Percentiles rank a stretch among this genome's conserved stretches.
phyloP scores from a whole-genome alignment of 169 alveolate species.

The Pseudocohnilembus persalinus region DNA sequence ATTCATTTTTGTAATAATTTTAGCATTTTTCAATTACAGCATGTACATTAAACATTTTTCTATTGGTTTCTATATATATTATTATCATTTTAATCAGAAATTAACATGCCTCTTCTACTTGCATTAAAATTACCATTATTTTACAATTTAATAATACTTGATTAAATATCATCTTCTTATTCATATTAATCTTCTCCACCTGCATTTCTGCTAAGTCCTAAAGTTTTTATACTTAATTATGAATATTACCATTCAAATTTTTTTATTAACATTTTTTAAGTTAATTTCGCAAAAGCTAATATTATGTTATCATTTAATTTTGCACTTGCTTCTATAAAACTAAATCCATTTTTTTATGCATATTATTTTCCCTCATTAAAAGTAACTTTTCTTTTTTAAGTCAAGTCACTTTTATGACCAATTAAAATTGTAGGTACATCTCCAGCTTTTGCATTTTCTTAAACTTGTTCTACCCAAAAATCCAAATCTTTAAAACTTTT shows the following conservation, averaged over 20 bases:
- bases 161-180: background rate
- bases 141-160: background rate
- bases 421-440: conserved; percentile 13
- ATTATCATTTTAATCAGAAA: background rate
- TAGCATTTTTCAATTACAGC: no score
- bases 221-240: background rate
- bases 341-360: background rate
- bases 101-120: background rate
- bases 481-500: conserved; percentile 15
- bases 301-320: conserved; percentile 7
- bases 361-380: conserved; percentile 3
- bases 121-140: no score
- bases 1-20: no score
- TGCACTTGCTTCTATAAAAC: conserved; percentile 29
- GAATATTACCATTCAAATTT: background rate
- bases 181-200: background rate
- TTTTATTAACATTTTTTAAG: background rate
- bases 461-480: conserved; percentile 11
- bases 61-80: no score
- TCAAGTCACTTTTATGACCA: conserved; percentile 17
- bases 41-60: background rate
- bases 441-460: conserved; percentile 5
- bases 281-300: conserved; percentile 10
- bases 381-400: conserved; percentile 3
- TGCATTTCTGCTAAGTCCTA: background rate